phyloP scores from a whole-genome alignment of 2,329 filamentous ascomycete species.

The Sporothrix brunneoviolacea region DNA sequence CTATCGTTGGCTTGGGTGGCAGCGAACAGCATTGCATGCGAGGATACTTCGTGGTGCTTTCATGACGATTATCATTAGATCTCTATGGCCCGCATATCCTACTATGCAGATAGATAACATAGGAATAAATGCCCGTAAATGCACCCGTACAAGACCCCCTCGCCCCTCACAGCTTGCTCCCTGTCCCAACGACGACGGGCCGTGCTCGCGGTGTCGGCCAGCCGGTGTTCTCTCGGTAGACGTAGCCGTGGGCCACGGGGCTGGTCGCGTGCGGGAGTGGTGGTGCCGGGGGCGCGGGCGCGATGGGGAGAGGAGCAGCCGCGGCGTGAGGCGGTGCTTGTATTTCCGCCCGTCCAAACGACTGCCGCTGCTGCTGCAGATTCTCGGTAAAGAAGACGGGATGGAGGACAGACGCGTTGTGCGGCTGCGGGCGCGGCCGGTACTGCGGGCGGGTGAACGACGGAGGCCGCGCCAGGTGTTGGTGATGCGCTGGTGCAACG shows the following conservation, averaged over 20 bases:
- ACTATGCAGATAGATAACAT: no score
- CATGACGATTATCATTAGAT: neutral
- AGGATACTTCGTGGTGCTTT: no score
- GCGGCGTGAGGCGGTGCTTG: slow-evolving; percentile 13
- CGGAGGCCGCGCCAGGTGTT: slow-evolving; percentile 20
- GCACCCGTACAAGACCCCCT: no score
- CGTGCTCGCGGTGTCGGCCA: neutral
- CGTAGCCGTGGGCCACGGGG: slow-evolving; percentile 55
- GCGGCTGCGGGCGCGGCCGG: slow-evolving; percentile 19
- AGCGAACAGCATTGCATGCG: no score
- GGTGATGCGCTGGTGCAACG: slow-evolving; percentile 15
- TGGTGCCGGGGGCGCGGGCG: slow-evolving; percentile 4
- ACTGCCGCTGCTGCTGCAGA: slow-evolving; percentile 43
- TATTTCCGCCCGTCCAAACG: neutral
- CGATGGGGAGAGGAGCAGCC: slow-evolving; percentile 9
- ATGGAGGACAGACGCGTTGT: slow-evolving; percentile 56
- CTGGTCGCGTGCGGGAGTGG: slow-evolving; percentile 24
- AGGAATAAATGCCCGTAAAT: no score
- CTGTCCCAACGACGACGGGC: neutral
- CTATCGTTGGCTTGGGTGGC: no score
- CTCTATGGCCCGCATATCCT: no score
- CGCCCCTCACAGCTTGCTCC: slow-evolving; percentile 9
- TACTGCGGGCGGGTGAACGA: neutral
- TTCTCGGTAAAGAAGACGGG: slow-evolving; percentile 70
- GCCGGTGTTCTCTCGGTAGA: slow-evolving; percentile 41